Base-by-base conservation (phyloP, 2,329 filamentous ascomycete genomes). In the Hymenoscyphus fructigenus region DNA sequence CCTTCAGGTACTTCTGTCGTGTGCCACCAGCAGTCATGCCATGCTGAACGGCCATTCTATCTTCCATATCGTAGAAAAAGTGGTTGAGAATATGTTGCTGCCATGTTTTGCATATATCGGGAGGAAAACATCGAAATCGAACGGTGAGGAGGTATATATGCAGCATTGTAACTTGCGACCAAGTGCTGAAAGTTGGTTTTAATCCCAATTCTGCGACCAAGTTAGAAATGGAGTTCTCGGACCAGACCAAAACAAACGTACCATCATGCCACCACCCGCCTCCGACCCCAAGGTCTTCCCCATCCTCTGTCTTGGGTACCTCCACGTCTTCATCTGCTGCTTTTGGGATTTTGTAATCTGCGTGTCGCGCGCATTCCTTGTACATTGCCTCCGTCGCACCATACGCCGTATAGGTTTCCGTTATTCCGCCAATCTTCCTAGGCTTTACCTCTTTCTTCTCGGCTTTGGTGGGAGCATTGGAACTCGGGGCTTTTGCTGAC, bases 101-200 rank as follows among this genome's bases (percentile, higher is more conserved):
- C 88, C 93, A 97, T 64, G 87, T 85, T 66, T 86, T 84, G 70
- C 91, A 88, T 70, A 85, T 83, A 26, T 89, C 85, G 62, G 83
- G 81, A 26, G 91, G 88, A 71, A 97, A 86, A 77, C 88, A 89
- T 69, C 95, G 91, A 72, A 97, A 82, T 64, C 93, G 90, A 57
- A 91, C 90, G 63, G 91, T 91, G 66, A 98, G 79, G 65, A 97
- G 85, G 82, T 97, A 98, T 85, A 99, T 91, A 82, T 99, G 94
- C 65, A 99, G 85, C 84, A 97, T 96, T 41, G 93, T 95, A 56
- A 98, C 89, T 78, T 98, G 93, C 23, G 93, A 91, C 95, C 95
- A 99, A 64, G 91, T 94, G 75, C 89, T 93, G 78, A 99, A 99
- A 0, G 93, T 98, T 0, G 93, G 91, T 36, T 85, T 83, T 20